phyloP scores from a whole-genome alignment of 2,329 filamentous ascomycete genomes.

The Monilinia vaccinii-corymbosi region DNA sequence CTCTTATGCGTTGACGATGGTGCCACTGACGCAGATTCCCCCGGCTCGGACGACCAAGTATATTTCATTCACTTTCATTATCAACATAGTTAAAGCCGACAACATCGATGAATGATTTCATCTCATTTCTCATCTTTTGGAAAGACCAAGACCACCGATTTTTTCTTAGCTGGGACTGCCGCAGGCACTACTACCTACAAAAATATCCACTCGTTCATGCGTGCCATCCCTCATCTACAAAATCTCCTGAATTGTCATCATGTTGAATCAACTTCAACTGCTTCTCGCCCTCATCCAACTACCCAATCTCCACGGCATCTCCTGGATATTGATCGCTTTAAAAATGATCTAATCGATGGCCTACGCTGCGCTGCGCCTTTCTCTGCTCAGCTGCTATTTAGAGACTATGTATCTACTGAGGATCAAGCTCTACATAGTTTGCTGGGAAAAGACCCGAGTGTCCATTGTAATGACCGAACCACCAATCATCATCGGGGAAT shows the following conservation, averaged over 20 bases:
- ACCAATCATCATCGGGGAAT: constrained; percentile 98
- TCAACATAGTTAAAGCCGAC: too few relatives aligned
- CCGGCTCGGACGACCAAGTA: too few relatives aligned
- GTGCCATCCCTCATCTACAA: constrained; percentile 1
- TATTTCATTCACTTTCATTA: too few relatives aligned
- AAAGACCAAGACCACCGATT: not conserved
- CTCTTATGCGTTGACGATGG: too few relatives aligned
- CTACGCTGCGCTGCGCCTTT: not conserved
- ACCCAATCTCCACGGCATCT: not conserved
- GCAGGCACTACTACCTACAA: not conserved
- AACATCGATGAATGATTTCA: not conserved
- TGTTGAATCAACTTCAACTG: not conserved
- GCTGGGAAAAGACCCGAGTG: constrained; percentile 75
- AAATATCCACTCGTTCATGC: not conserved
- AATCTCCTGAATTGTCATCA: not conserved
- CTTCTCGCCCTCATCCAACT: not conserved
- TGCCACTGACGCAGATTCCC: too few relatives aligned
- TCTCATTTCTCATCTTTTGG: not conserved
- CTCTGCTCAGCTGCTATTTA: not conserved
- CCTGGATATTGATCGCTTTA: not conserved
- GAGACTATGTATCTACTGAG: constrained; percentile 15
- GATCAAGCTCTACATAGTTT: constrained; percentile 54
- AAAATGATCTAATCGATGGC: not conserved
- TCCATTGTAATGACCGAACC: constrained; percentile 70
- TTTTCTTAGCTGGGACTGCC: not conserved